phyloP scores from a whole-genome alignment of 192 early-diverging fungal species.

The Borealophlyctis nickersoniae region DNA sequence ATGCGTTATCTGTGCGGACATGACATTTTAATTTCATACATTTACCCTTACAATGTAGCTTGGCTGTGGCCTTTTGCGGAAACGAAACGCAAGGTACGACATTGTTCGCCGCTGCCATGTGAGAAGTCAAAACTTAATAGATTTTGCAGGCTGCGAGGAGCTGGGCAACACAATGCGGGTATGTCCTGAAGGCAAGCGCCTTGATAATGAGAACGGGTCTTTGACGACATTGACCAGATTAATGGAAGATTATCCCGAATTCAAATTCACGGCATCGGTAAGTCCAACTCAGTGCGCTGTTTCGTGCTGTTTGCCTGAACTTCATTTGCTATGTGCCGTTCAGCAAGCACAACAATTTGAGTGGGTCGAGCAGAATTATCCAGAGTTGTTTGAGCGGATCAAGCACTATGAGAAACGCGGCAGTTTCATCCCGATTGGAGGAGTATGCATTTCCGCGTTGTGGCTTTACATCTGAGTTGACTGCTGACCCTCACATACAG shows the following conservation, averaged over 20 bases:
- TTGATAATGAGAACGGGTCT: too few relatives aligned
- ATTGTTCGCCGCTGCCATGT: too few relatives aligned
- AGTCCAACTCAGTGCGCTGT: too few relatives aligned
- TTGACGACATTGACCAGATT: conserved; percentile 33
- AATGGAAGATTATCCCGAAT: conserved; percentile 86
- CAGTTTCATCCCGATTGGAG: conserved; percentile 90
- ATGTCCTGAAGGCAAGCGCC: too few relatives aligned
- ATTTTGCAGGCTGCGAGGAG: conserved; percentile 36
- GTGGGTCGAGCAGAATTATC: conserved; percentile 84
- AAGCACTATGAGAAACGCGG: conserved; percentile 65
- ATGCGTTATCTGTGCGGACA: neutral
- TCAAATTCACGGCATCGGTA: conserved; percentile 82
- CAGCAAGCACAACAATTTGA: conserved; percentile 93
- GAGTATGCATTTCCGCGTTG: conserved; percentile 36
- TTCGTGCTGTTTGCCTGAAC: neutral
- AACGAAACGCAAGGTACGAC: conserved; percentile 93
- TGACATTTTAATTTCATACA: too few relatives aligned
- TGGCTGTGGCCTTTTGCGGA: conserved; percentile 99
- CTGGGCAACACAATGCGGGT: conserved; percentile 42
- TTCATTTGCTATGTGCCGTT: neutral
- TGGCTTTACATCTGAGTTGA: neutral
- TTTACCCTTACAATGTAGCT: conserved; percentile 25
- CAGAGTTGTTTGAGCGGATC: conserved; percentile 74
- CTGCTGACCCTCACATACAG: conserved; percentile 19
- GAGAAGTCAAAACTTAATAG: too few relatives aligned